Evolutionary conservation across 139 green algal genomes (phyloP).

Genomic region (Marvania coccoides): DNA sequence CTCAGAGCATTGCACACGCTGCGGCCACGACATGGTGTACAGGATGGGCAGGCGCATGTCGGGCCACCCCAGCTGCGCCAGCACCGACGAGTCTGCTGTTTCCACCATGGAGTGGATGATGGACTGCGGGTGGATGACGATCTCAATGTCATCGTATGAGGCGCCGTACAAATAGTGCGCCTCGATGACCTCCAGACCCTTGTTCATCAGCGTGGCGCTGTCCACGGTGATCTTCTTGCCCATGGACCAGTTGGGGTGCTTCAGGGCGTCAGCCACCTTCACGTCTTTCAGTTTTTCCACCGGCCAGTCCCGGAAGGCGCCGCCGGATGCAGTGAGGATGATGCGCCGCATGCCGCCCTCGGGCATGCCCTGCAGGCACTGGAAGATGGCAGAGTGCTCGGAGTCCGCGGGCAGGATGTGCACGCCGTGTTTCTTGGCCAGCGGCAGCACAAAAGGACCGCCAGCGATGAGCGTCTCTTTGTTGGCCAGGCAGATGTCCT

Average conservation of each 20-base stretch:
- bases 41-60: slow-evolving; percentile 99
- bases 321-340: slow-evolving; percentile 96
- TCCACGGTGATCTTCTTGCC: slow-evolving; percentile 98
- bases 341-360: slow-evolving; percentile 90
- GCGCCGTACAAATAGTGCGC: slow-evolving; percentile 98
- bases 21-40: slow-evolving; percentile 97
- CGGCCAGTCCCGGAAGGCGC: slow-evolving; percentile 92
- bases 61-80: slow-evolving; percentile 96
- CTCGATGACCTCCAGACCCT: slow-evolving; percentile 95
- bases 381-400: slow-evolving; percentile 98
- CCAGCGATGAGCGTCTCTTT: slow-evolving; percentile 98
- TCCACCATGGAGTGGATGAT: slow-evolving; percentile 99
- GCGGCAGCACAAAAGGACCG: slow-evolving; percentile 87
- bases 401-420: slow-evolving; percentile 95
- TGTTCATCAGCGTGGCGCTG: slow-evolving; percentile 98
- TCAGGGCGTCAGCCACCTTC: slow-evolving; percentile 55
- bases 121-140: slow-evolving; percentile 98
- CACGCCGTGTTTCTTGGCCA: slow-evolving; percentile 83
- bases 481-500: slow-evolving; percentile 99
- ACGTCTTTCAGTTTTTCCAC: slow-evolving; percentile 84
- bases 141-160: slow-evolving; percentile 97
- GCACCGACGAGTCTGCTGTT: slow-evolving; percentile 87
- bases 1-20: slow-evolving; percentile 75
- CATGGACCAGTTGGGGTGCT: slow-evolving; percentile 96
- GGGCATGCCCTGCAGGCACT: slow-evolving; percentile 90